Conservation (phyloP, 345 rosid species). For the Euclidium syriacum region DNA sequence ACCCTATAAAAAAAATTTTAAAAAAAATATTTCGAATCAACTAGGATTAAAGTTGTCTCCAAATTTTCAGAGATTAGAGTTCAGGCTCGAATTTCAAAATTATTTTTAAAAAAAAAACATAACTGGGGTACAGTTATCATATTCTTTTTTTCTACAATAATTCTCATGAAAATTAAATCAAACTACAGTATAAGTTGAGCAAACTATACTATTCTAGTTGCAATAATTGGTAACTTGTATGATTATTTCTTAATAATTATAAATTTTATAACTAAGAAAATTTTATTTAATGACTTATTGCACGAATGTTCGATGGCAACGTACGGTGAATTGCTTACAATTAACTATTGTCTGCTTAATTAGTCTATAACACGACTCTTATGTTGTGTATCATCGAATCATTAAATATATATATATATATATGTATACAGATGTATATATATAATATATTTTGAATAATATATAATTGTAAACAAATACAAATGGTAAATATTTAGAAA, state of each 20-base stretch:
- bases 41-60: too few species aligned
- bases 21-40: too few species aligned
- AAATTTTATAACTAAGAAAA: background rate
- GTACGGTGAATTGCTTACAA: background rate
- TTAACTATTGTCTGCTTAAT: background rate
- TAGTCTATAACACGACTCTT: conserved; percentile 13
- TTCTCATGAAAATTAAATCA: background rate
- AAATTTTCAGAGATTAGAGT: too few species aligned
- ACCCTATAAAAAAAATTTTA: too few species aligned
- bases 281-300: conserved; percentile 8
- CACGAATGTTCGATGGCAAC: conserved; percentile 11
- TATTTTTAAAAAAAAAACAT: too few species aligned
- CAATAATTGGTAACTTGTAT: background rate
- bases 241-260: background rate
- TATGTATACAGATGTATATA: background rate
- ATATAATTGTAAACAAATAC: background rate
- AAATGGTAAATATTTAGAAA: background rate
- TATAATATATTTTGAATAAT: background rate
- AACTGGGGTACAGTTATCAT: background rate
- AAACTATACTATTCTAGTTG: background rate
- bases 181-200: background rate
- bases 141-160: background rate
- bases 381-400: background rate
- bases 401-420: background rate
- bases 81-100: too few species aligned